phyloP scores from a whole-genome alignment of 441 rosid genomes.

The Erysimum cheiri region DNA sequence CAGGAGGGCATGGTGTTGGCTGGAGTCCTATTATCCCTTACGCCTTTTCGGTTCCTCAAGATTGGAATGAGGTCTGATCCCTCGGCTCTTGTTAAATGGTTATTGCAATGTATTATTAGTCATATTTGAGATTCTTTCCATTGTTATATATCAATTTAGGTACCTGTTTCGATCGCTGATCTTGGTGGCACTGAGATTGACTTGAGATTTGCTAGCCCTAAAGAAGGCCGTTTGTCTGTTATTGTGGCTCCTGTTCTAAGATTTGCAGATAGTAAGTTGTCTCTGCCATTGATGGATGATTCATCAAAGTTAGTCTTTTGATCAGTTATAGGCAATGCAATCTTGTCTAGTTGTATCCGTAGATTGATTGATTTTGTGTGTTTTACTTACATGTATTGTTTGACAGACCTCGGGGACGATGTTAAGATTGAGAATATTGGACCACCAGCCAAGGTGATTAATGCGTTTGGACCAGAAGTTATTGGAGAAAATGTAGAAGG shows the following conservation, averaged over 20 bases:
- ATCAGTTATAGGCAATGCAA: not conserved
- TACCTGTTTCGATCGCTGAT: conserved; percentile 95
- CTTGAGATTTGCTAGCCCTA: conserved; percentile 80
- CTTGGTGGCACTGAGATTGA: conserved; percentile 98
- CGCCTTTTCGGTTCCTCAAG: conserved; percentile 69
- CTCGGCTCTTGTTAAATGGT: not conserved
- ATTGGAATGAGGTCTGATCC: conserved; percentile 79
- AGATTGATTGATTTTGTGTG: not conserved
- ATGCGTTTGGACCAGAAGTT: conserved; percentile 93
- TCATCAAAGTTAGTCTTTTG: not conserved
- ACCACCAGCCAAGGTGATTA: conserved; percentile 84
- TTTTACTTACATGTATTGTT: not conserved
- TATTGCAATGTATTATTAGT: not conserved
- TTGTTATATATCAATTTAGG: conserved; percentile 51
- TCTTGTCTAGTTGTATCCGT: not conserved
- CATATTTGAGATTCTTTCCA: not conserved
- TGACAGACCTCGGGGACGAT: conserved; percentile 68
- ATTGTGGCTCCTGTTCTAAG: conserved; percentile 94
- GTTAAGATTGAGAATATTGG: conserved; percentile 81
- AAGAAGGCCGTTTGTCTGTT: conserved; percentile 84
- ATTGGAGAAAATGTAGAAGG: conserved; percentile 93
- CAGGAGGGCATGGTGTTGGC: conserved; percentile 99
- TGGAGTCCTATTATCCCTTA: conserved; percentile 98
- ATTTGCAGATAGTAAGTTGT: conserved; percentile 81
- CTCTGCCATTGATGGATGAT: not conserved